Percentiles rank a stretch among this genome's conserved stretches.
Conservation (phyloP, 345 rosid species). For the Camelina hispida region DNA sequence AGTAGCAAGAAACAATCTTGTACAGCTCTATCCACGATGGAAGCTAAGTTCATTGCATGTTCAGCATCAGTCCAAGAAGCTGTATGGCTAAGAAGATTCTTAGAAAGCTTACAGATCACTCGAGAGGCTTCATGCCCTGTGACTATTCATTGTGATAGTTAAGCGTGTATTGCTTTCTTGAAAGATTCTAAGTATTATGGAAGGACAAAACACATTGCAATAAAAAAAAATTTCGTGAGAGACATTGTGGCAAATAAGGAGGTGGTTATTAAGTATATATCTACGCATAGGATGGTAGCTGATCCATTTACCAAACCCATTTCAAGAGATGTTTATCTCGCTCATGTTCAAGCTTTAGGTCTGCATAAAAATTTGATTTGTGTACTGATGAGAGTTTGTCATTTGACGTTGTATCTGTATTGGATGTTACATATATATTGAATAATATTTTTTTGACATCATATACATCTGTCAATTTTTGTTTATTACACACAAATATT, state of each 20-base stretch:
- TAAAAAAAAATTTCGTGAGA: background rate
- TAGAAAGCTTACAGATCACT: background rate
- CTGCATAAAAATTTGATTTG: no score
- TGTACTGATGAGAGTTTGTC: no score
- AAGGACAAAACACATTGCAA: background rate
- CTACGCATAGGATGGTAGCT: slow-evolving; percentile 1
- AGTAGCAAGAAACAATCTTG: no score
- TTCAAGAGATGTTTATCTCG: background rate
- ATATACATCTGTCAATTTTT: background rate
- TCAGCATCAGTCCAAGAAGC: background rate
- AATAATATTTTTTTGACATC: no score
- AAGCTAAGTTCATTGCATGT: background rate
- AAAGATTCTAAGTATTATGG: background rate
- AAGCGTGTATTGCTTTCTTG: background rate
- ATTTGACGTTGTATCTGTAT: no score
- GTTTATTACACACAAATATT: background rate
- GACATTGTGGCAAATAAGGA: slow-evolving; percentile 6
- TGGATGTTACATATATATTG: no score
- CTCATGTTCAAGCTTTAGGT: no score
- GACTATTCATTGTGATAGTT: background rate
- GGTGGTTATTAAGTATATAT: background rate
- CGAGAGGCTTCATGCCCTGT: background rate
- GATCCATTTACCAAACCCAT: background rate
- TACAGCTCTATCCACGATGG: no score
- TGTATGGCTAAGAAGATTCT: background rate